Percentiles rank a stretch among this genome's conserved stretches.
These are phyloP conservation scores for Calocybe indica DNA, from an alignment of 768 basidiomycete genomes.

Conservation along the genomic window DNA sequence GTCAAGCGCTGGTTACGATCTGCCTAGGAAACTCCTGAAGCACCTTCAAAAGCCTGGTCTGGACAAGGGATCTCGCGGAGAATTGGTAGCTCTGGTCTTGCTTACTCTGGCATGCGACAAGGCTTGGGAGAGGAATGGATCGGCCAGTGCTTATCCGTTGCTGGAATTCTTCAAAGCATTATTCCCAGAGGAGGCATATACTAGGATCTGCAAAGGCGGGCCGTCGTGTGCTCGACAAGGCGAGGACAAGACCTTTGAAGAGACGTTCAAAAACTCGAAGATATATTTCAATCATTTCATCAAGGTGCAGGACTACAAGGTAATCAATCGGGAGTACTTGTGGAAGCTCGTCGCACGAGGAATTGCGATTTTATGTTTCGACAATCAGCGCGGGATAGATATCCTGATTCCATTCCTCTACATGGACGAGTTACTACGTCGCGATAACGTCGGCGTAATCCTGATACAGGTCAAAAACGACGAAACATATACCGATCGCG, in stretches of 20 bases:
- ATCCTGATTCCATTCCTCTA: constrained; percentile 16
- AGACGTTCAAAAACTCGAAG: constrained; percentile 16
- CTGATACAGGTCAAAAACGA: constrained; percentile 8
- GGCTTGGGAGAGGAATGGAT: not conserved
- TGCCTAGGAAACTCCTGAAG: too few species aligned
- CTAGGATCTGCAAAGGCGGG: not conserved
- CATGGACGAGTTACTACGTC: too few species aligned
- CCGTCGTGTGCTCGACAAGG: not conserved
- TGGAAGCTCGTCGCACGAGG: constrained; percentile 16
- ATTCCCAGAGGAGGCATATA: not conserved
- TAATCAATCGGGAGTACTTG: constrained; percentile 8
- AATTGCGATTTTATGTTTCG: constrained; percentile 17
- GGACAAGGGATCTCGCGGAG: constrained; percentile 11
- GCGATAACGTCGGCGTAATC: too few species aligned
- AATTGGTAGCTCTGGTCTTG: constrained; percentile 14
- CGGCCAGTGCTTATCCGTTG: not conserved
- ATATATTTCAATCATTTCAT: constrained; percentile 26
- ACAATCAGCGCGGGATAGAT: constrained; percentile 13
- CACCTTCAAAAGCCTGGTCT: constrained; percentile 4
- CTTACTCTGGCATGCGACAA: constrained; percentile 14
- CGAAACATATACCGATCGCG: too few species aligned
- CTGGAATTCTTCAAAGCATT: not conserved
- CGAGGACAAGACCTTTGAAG: not conserved
- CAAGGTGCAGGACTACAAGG: constrained; percentile 14
- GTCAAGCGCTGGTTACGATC: too few species aligned